A percentile compares a stretch with the other conserved stretches of the same genome.
Evolutionary conservation across 306 rosid species (phyloP).

Genomic region (Quillaja saponaria): DNA sequence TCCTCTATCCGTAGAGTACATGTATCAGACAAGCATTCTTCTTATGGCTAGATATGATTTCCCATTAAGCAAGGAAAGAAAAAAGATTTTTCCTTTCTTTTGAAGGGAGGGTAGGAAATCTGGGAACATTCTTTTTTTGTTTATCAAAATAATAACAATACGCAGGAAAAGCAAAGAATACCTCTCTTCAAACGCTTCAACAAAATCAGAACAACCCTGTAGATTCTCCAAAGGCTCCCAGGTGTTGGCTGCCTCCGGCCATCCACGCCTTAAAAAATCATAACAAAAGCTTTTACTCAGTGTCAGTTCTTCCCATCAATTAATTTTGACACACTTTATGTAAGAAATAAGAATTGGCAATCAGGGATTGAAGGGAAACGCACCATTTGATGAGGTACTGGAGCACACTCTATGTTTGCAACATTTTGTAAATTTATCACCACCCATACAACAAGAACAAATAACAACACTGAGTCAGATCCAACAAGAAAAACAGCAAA

Average conservation of each 20-base stretch:
- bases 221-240: constrained; percentile 97
- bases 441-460: background rate
- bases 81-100: background rate
- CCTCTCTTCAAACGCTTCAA: constrained; percentile 82
- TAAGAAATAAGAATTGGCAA: constrained; percentile 13
- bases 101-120: no score
- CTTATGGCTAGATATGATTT: no score
- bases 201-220: constrained; percentile 76
- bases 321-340: constrained; percentile 3
- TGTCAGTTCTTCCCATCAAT: background rate
- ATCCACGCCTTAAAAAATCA: constrained; percentile 66
- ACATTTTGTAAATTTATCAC: constrained; percentile 13
- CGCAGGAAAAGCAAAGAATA: constrained; percentile 20
- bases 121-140: background rate
- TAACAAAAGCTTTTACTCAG: constrained; percentile 13
- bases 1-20: no score
- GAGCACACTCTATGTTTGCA: constrained; percentile 60
- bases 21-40: no score
- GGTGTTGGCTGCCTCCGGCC: constrained; percentile 93
- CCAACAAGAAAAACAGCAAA: constrained; percentile 1
- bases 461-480: constrained; percentile 31
- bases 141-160: no score
- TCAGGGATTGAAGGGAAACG: constrained; percentile 22
- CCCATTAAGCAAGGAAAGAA: background rate
- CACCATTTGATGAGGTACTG: constrained; percentile 94